phyloP scores from a whole-genome alignment of 495 filamentous ascomycete species.

The Astrocystis sublimbata region DNA sequence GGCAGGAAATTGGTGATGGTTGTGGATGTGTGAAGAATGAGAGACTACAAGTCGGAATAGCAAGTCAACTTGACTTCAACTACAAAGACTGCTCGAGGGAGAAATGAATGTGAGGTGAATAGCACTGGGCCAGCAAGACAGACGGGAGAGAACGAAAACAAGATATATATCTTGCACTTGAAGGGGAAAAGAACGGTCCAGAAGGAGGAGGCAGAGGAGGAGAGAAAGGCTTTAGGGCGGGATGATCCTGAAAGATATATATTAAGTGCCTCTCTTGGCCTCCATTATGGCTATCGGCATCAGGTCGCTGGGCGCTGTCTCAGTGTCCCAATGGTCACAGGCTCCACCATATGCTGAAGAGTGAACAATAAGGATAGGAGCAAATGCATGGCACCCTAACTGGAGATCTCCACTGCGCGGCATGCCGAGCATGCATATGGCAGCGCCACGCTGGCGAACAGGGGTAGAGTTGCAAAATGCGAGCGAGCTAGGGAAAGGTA shows the following conservation, averaged over 20 bases:
- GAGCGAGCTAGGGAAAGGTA: no score
- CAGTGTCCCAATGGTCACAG: no score
- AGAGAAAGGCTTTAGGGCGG: slow-evolving; percentile 17
- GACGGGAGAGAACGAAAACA: slow-evolving; percentile 21
- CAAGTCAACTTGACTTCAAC: slow-evolving; percentile 14
- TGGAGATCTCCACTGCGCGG: slow-evolving; percentile 9
- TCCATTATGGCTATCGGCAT: slow-evolving; percentile 17
- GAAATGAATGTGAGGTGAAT: slow-evolving; percentile 32
- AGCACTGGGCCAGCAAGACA: slow-evolving; percentile 37
- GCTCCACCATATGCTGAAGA: slow-evolving; percentile 8
- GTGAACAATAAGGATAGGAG: slow-evolving; percentile 13
- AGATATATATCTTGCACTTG: slow-evolving; percentile 24
- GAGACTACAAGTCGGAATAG: slow-evolving; percentile 19
- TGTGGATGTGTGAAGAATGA: slow-evolving; percentile 26
- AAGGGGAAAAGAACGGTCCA: slow-evolving; percentile 22
- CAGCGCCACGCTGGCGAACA: slow-evolving; percentile 12
- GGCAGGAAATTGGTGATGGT: slow-evolving; percentile 24
- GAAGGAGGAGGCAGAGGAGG: slow-evolving; percentile 18
- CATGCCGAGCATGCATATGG: slow-evolving; percentile 4
- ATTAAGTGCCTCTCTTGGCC: slow-evolving; percentile 30
- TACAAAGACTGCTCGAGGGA: slow-evolving; percentile 21
- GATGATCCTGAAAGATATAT: slow-evolving; percentile 33
- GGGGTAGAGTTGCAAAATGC: background rate
- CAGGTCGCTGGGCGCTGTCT: slow-evolving; percentile 12
- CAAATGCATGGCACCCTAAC: slow-evolving; percentile 7